A percentile compares a stretch with the other conserved stretches of the same genome.
These are phyloP conservation scores for Arbutus unedo DNA, from an alignment of 148 eudicot genomes.

Conservation along the genomic window DNA sequence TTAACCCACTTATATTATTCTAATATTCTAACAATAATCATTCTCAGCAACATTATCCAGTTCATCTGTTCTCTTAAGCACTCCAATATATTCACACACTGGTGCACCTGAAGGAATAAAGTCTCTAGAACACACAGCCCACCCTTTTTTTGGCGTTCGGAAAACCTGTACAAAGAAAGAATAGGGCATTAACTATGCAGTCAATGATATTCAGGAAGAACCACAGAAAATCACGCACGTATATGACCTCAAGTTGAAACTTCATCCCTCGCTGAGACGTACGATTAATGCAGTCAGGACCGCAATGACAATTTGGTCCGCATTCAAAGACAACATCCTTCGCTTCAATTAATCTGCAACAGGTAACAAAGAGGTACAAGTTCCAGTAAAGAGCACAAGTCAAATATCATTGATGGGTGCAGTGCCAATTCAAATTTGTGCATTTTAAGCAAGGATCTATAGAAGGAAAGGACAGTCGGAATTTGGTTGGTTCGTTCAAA, in stretches of 20 bases:
- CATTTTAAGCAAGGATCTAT: background rate
- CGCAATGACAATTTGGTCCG: slow-evolving; percentile 50
- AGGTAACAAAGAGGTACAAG: background rate
- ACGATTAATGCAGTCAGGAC: slow-evolving; percentile 39
- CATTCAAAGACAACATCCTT: slow-evolving; percentile 51
- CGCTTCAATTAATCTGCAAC: slow-evolving; percentile 28
- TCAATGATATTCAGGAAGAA: background rate
- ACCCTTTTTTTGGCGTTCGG: slow-evolving; percentile 48
- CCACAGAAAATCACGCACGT: background rate
- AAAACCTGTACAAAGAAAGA: slow-evolving; percentile 12
- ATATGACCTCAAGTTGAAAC: slow-evolving; percentile 43
- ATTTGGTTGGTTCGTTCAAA: background rate
- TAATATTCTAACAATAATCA: too few relatives aligned
- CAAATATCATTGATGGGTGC: background rate
- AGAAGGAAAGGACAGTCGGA: background rate
- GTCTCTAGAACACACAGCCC: slow-evolving; percentile 57
- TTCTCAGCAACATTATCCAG: slow-evolving; percentile 39
- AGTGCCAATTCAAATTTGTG: background rate
- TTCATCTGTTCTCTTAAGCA: slow-evolving; percentile 48
- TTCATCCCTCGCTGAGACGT: slow-evolving; percentile 38
- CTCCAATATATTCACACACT: slow-evolving; percentile 47
- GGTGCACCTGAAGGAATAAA: slow-evolving; percentile 52
- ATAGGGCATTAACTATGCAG: background rate
- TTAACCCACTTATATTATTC: too few relatives aligned
- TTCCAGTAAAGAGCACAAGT: background rate